Conservation (phyloP, 108 stramenopile species). For the Cyclotella atomus region DNA sequence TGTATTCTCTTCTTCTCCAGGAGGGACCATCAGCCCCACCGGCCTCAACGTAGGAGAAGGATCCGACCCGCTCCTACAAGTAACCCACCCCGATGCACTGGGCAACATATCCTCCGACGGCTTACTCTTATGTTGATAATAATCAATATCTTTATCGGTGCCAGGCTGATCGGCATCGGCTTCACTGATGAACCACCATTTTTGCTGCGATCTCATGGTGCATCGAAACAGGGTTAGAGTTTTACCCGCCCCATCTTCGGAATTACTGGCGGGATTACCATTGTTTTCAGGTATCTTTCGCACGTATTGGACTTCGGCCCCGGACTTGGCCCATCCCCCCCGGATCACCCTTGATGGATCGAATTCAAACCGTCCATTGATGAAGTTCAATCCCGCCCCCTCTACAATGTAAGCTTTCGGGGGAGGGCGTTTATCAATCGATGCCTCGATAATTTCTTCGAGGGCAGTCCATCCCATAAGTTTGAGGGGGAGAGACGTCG, state of each 20-base stretch:
- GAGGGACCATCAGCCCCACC: conserved; percentile 76
- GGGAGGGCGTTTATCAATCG: conserved; percentile 67
- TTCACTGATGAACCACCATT: conserved; percentile 98
- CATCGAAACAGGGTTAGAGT: conserved; percentile 92
- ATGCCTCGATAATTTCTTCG: conserved; percentile 67
- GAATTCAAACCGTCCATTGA: conserved; percentile 85
- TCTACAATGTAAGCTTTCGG: conserved; percentile 69
- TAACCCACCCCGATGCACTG: conserved; percentile 75
- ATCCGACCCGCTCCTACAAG: conserved; percentile 76
- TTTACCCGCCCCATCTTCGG: conserved; percentile 50
- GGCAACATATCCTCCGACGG: conserved; percentile 82
- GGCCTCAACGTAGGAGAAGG: conserved; percentile 77
- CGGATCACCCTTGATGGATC: conserved; percentile 43
- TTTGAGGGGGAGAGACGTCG: conserved; percentile 75
- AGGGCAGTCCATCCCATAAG: conserved; percentile 90
- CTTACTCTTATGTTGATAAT: conserved; percentile 95
- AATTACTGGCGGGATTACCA: too few relatives aligned
- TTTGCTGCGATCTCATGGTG: conserved; percentile 94
- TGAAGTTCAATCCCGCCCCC: conserved; percentile 76
- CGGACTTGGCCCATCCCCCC: conserved; percentile 64
- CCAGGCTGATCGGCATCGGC: conserved; percentile 95
- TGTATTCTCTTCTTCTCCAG: conserved; percentile 76
- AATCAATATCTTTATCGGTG: conserved; percentile 97
- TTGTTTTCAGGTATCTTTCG: conserved; percentile 22
- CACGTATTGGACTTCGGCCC: conserved; percentile 62